Percentiles rank a stretch among this genome's conserved stretches.
phyloP scores from a whole-genome alignment of 208 protist genomes.

The Trypanosoma lewisi region DNA sequence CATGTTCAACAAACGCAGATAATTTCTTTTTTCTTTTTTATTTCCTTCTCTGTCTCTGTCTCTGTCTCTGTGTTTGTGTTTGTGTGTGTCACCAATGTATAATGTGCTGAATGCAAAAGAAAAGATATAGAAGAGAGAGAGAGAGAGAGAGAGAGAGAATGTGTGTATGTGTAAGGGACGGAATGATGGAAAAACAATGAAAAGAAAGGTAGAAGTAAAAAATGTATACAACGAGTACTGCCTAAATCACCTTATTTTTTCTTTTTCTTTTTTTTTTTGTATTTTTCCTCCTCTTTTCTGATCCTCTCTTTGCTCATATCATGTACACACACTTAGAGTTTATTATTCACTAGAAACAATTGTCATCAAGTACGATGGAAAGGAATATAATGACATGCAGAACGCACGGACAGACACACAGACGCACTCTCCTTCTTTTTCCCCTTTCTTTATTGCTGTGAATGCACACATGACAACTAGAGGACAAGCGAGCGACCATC shows the following conservation, averaged over 20 bases:
- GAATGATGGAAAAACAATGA: not conserved
- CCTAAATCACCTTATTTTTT: not conserved
- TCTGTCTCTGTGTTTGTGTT: not conserved
- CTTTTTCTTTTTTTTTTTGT: not conserved
- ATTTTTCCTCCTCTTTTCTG: too few species aligned
- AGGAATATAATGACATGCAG: too few species aligned
- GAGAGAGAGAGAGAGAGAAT: too few species aligned
- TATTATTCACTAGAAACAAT: too few species aligned
- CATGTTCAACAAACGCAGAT: not conserved
- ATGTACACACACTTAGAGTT: too few species aligned
- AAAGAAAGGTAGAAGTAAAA: conserved; percentile 2
- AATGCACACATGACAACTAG: conserved; percentile 25
- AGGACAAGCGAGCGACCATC: conserved; percentile 84
- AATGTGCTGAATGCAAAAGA: not conserved
- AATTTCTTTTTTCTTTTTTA: not conserved
- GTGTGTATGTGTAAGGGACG: too few species aligned
- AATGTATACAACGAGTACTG: not conserved
- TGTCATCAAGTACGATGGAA: too few species aligned
- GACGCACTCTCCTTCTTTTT: not conserved
- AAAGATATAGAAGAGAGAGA: not conserved
- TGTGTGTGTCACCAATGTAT: not conserved
- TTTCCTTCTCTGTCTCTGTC: not conserved
- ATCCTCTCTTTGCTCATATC: too few species aligned
- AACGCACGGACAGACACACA: not conserved
- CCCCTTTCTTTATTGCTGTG: not conserved